phyloP scores from a whole-genome alignment of 177 flowering plant species.

The Telopea speciosissima region DNA sequence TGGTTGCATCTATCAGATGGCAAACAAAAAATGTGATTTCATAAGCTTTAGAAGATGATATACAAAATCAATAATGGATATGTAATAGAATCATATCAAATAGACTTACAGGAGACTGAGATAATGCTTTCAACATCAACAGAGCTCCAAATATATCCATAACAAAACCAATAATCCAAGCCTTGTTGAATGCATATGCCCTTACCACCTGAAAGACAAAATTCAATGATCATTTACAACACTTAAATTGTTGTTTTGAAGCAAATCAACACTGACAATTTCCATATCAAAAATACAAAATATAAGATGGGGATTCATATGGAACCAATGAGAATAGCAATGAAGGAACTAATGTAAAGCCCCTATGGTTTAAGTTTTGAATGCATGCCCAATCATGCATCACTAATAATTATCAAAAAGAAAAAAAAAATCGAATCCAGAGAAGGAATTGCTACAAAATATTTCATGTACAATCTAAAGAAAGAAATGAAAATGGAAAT shows the following conservation, averaged over 20 bases:
- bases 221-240: not conserved
- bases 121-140: constrained; percentile 87
- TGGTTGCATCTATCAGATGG: too few relatives aligned
- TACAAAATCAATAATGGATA: not conserved
- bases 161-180: constrained; percentile 75
- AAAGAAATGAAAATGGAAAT: not conserved
- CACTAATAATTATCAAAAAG: too few relatives aligned
- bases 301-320: constrained; percentile 3
- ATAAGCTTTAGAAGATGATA: not conserved
- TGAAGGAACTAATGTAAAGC: not conserved
- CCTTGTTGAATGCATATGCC: constrained; percentile 80
- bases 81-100: not conserved
- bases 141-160: constrained; percentile 92
- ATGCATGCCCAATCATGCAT: not conserved
- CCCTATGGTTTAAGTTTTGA: too few relatives aligned
- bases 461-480: too few relatives aligned
- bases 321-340: not conserved
- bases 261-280: not conserved
- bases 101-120: constrained; percentile 83
- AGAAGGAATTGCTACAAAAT: not conserved
- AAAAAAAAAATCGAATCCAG: too few relatives aligned
- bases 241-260: not conserved
- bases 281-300: not conserved
- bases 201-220: constrained; percentile 53
- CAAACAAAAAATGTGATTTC: not conserved